phyloP scores from a whole-genome alignment of 257 asterid genomes.

The Nicotiana tabacum region DNA sequence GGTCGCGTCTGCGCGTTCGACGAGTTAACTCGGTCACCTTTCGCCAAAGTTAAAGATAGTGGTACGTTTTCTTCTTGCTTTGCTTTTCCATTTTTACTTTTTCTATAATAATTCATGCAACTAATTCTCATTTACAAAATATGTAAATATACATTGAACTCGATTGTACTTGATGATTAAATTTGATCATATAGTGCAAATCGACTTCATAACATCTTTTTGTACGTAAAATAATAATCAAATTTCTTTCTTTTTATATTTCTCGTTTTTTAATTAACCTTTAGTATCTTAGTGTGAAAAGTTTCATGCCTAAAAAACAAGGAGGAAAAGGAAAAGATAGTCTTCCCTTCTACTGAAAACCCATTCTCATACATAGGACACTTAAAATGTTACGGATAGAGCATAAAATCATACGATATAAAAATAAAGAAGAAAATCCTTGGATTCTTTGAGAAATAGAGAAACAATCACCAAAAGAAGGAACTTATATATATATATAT shows the following conservation, averaged over 20 bases:
- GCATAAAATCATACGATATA: not conserved
- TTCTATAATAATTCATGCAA: not conserved
- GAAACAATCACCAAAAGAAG: not conserved
- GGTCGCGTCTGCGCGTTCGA: slow-evolving; percentile 24
- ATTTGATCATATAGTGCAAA: not conserved
- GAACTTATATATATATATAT: not conserved
- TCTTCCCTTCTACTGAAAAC: not conserved
- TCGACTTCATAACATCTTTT: not conserved
- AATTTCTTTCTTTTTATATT: not conserved
- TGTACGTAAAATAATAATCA: not conserved
- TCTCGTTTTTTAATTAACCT: too few species aligned
- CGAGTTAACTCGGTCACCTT: slow-evolving; percentile 30
- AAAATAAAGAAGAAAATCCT: not conserved
- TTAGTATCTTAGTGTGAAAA: not conserved
- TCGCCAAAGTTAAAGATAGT: slow-evolving; percentile 15
- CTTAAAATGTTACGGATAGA: not conserved
- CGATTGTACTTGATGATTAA: not conserved
- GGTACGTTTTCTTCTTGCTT: slow-evolving; percentile 29
- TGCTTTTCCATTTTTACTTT: not conserved
- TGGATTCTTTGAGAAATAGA: not conserved
- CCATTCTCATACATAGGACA: not conserved
- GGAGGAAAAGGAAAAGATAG: not conserved
- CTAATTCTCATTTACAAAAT: too few species aligned
- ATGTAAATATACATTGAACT: not conserved
- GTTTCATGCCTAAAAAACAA: not conserved